Evolutionary conservation across 2,329 filamentous ascomycete species (phyloP).

Genomic region (Cylindrodendrum hubeiense): DNA sequence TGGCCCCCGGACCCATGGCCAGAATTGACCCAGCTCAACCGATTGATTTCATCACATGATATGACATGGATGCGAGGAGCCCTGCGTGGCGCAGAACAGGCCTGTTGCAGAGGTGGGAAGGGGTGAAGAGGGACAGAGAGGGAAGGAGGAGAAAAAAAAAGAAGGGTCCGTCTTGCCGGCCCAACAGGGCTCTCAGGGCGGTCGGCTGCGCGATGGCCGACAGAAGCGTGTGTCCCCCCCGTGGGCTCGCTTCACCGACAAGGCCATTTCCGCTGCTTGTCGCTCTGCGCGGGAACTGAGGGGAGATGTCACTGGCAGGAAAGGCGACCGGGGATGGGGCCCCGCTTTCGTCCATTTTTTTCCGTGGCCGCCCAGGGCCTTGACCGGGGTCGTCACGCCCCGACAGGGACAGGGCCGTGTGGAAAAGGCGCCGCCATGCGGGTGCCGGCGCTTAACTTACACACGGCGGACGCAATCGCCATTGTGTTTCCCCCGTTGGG

Average conservation of each 20-base stretch:
- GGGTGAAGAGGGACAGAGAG: not conserved
- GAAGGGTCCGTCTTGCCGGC: not conserved
- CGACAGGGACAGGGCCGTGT: conserved; percentile 12
- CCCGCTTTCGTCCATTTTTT: too few species aligned
- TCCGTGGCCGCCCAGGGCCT: not conserved
- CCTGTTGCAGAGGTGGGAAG: not conserved
- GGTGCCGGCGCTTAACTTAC: conserved; percentile 35
- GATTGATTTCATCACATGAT: conserved; percentile 40
- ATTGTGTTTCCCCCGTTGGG: too few species aligned
- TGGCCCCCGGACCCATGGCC: not conserved
- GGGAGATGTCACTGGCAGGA: not conserved
- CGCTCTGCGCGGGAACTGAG: not conserved
- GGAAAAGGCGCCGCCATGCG: conserved; percentile 29
- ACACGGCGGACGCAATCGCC: not conserved
- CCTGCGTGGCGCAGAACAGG: conserved; percentile 35
- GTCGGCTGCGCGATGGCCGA: too few species aligned
- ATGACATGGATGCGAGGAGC: conserved; percentile 36
- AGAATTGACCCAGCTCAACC: conserved; percentile 12
- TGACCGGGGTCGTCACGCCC: conserved; percentile 16
- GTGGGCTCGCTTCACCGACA: not conserved
- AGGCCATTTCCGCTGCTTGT: not conserved
- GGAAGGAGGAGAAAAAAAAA: not conserved
- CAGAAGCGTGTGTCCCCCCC: not conserved
- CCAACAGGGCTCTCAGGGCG: not conserved
- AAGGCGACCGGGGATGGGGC: not conserved